Evolutionary conservation across 2,329 filamentous ascomycete species (phyloP), one percentile per base, ranked within the genome.

Genomic region (Calonectria leucothoes): DNA sequence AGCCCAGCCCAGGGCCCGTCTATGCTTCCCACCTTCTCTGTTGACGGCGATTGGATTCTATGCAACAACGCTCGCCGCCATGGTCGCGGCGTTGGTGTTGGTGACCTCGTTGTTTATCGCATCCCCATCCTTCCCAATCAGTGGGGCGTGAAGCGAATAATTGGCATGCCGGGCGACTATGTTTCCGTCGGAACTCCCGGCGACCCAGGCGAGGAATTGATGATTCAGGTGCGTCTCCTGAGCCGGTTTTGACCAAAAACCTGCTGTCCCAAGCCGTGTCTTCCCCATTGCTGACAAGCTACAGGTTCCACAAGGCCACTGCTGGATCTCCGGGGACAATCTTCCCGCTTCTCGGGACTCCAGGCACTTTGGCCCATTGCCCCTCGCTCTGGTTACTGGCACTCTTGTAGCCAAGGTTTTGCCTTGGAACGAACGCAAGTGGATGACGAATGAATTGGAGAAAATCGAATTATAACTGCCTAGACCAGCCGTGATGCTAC

Each of bases 251-350:
- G 15, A 17, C 25, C 23, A 14, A 6, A 27, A 5, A 12, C 14
- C 14, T 39, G n/a, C 25, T 11, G 3, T n/a, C 33, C 33, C 12
- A 39, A 35, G 6, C 12, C 6, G 12, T 27, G 17, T 4, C 14
- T 14, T 14, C 17, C 23, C 49, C 25, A 37, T 25, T 35, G 45
- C 75, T 80, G 31, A 80, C 64, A 15, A 20, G 6, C 10, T 23
- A n/a, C 80, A 97, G 94, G 92, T 99, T 20, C 97, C 97, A 0
- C 88, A 94, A 81, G 97, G 97, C 1, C 97, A 99, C 87, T 97
- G 95, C 80, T 98, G 95, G 91, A 87, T 98, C 8, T 91, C 92
- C 3, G 97, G 97, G 3, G 97, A 99, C 84, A 98, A 98, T 83
- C 82, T 98, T 74, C 89, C 91, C 4, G 93, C 91, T 80, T 98